Conservation (phyloP, 140 eudicot genomes). For the Cichorium intybus region DNA sequence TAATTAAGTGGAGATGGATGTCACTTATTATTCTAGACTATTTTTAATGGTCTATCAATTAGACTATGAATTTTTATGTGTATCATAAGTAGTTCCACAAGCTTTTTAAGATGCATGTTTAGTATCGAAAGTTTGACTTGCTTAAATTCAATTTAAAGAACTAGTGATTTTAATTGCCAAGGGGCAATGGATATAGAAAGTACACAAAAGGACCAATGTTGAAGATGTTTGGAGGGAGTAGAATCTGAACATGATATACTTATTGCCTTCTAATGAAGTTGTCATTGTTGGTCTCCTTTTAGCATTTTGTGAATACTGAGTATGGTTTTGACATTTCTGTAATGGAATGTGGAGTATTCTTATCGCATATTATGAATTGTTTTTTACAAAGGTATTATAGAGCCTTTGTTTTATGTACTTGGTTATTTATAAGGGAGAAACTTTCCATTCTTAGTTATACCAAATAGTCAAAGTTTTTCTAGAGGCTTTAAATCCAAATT, state of each 20-base stretch:
- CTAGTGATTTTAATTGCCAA: background rate
- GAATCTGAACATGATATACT: background rate
- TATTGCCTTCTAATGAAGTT: background rate
- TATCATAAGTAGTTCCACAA: background rate
- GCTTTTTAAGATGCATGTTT: background rate
- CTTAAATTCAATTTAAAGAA: background rate
- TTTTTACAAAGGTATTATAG: background rate
- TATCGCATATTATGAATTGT: background rate
- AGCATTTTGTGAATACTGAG: background rate
- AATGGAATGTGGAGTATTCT: background rate
- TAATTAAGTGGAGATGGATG: constrained; percentile 7
- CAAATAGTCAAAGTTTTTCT: background rate
- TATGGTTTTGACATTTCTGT: background rate
- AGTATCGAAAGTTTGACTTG: background rate
- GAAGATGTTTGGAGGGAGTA: constrained; percentile 4
- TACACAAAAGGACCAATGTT: background rate
- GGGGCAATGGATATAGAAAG: background rate
- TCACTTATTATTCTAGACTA: background rate
- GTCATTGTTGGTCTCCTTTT: background rate
- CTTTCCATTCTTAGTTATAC: background rate
- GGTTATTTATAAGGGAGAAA: background rate
- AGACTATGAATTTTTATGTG: background rate
- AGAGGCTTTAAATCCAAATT: background rate
- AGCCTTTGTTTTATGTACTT: background rate
- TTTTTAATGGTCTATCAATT: background rate